phyloP scores from a whole-genome alignment of 352 stramenopile species.

The Peronospora belbahrii region DNA sequence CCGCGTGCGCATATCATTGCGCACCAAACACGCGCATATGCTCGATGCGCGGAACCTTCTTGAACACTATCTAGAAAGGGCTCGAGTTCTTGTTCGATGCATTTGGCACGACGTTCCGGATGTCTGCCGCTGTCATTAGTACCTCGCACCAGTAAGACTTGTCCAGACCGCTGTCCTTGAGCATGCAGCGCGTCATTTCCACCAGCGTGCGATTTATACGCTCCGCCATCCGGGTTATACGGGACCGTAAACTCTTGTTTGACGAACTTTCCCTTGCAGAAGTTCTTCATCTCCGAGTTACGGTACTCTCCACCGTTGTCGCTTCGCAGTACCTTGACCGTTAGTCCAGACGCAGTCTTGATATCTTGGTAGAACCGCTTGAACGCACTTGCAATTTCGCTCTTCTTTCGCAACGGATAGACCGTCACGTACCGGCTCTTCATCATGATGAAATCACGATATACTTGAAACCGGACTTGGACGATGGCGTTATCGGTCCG shows the following conservation, averaged over 20 bases:
- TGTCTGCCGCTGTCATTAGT: no score
- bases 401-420: background rate
- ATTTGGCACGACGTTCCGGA: no score
- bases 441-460: background rate
- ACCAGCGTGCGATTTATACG: no score
- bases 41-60: constrained; percentile 1
- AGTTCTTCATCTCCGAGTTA: background rate
- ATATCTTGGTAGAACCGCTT: background rate
- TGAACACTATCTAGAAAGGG: no score
- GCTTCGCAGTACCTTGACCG: background rate
- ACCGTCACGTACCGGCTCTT: background rate
- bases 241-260: background rate
- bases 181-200: background rate
- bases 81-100: no score
- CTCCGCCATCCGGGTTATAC: no score
- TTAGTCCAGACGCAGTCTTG: background rate
- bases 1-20: background rate
- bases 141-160: no score
- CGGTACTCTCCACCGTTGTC: background rate
- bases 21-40: background rate
- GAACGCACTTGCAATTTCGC: background rate
- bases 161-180: no score
- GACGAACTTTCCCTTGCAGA: background rate
- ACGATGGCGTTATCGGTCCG: background rate
- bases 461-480: background rate